Evolutionary conservation across 2,329 filamentous ascomycete species (phyloP), one percentile per base, ranked within the genome.

Genomic region (Fusarium papillatum): DNA sequence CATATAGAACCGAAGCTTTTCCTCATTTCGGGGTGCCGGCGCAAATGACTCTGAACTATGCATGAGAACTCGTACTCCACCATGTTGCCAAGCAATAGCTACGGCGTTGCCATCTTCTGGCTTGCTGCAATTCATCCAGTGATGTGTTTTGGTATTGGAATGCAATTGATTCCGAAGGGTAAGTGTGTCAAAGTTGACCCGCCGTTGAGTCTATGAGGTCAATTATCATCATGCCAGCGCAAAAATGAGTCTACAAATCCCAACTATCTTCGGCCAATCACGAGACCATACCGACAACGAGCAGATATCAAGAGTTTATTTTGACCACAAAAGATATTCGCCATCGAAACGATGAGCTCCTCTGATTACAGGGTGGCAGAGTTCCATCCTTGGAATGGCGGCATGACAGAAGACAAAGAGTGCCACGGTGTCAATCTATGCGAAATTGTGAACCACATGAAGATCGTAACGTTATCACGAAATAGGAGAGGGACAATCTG

Each of bases 401-500:
- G 17, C 22, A 16, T 48, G 46, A 26, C 22, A 24, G 14, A 24
- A 48, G 24, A 48, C 8, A 13, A 14, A 29, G 16, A 53, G 8
- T 13, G 19, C 24, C 17, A 29, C 13, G 9, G 48, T n/a, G 17
- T 19, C 17, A n/a, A 31, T 55, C 14, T 31, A 31, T 19, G 26
- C n/a, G 26, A 55, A 55, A 31, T 31, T 50, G 24, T 50, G 24
- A 50, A 19, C 48, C 7, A 34, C 50, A 31, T 34, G 17, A 7
- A 13, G 19, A 14, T 34, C 50, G 7, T 34, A 31, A n/a, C 26
- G 26, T n/a, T 31, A 26, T 34, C 26, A 26, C 17, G 11, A n/a
- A n/a, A 55, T 5, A 31, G 19, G 11, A 22, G 50, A 22, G 19
- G 26, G 17, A 89, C 26, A 55, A 13, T 55, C 29, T 55, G 19